Evolutionary conservation across 2,329 filamentous ascomycete species (phyloP).

Genomic region (Aspergillus fumigatiaffinis): DNA sequence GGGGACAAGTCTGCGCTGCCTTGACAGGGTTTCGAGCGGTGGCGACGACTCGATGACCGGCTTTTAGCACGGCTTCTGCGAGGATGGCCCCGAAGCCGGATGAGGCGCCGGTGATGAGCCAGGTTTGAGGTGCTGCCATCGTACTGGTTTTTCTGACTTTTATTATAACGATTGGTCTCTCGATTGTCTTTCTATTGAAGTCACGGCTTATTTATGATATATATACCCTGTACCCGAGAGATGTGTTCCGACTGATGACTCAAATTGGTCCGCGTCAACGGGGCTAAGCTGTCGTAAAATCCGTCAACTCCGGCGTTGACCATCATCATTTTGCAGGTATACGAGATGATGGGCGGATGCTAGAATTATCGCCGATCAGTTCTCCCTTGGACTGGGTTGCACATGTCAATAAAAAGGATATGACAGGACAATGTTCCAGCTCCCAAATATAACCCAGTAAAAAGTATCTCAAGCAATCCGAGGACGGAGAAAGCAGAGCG

Average conservation of each 20-base stretch:
- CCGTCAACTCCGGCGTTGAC: neutral
- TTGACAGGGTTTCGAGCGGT: slow-evolving; percentile 42
- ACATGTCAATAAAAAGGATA: too few species aligned
- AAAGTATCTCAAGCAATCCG: too few species aligned
- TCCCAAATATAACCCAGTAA: too few species aligned
- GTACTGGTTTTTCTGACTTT: neutral
- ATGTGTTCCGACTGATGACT: too few species aligned
- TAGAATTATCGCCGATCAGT: too few species aligned
- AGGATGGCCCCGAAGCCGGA: slow-evolving; percentile 51
- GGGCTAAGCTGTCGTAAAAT: neutral
- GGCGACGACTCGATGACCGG: slow-evolving; percentile 50
- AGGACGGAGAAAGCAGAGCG: too few species aligned
- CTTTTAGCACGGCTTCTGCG: slow-evolving; percentile 41
- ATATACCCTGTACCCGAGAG: too few species aligned
- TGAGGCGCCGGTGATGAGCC: slow-evolving; percentile 53
- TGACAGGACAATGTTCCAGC: too few species aligned
- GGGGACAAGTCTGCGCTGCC: slow-evolving; percentile 1
- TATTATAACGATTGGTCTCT: neutral
- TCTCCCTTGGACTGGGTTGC: too few species aligned
- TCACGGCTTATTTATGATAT: too few species aligned
- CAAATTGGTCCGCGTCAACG: too few species aligned
- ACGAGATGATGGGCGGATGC: too few species aligned
- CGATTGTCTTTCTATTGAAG: neutral
- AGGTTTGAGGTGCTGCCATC: slow-evolving; percentile 29
- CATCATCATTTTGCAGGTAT: neutral